phyloP scores from a whole-genome alignment of 768 basidiomycete species.

The Amanita jacksonii region DNA sequence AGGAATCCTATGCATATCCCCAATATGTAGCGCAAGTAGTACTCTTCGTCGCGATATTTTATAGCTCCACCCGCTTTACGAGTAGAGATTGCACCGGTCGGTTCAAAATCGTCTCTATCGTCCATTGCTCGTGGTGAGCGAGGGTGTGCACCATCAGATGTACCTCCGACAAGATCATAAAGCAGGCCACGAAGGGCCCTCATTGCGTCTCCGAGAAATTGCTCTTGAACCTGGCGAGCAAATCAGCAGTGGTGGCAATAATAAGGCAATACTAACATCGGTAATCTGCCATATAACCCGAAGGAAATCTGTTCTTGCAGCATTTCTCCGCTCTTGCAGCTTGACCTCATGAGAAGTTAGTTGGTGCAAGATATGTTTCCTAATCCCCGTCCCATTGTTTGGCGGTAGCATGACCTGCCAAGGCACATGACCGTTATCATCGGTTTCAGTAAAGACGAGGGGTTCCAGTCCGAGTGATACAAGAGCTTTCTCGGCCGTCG shows the following conservation, averaged over 20 bases:
- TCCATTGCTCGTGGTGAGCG: constrained; percentile 22
- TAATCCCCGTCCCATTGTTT: constrained; percentile 49
- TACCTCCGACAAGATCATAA: constrained; percentile 23
- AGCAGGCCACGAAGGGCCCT: constrained; percentile 32
- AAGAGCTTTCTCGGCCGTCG: constrained; percentile 48
- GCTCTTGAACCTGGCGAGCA: constrained; percentile 5
- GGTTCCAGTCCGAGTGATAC: constrained; percentile 62
- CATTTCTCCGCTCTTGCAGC: constrained; percentile 8
- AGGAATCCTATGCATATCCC: constrained; percentile 53
- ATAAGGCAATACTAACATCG: constrained; percentile 41
- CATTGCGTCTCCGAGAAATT: constrained; percentile 12
- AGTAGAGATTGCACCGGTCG: constrained; percentile 33
- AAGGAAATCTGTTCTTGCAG: constrained; percentile 35
- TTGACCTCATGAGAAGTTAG: constrained; percentile 16
- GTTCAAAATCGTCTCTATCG: constrained; percentile 50
- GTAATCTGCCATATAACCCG: constrained; percentile 54
- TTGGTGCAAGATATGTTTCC: constrained; percentile 36
- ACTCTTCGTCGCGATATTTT: constrained; percentile 18
- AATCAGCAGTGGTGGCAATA: not conserved
- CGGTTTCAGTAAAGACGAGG: constrained; percentile 35
- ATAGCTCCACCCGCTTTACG: constrained; percentile 21
- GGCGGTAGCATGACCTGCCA: constrained; percentile 40
- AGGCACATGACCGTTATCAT: constrained; percentile 17
- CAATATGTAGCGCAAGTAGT: constrained; percentile 26
- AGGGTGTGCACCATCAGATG: constrained; percentile 12